Percentiles rank a stretch among this genome's conserved stretches.
Conservation (phyloP, 495 filamentous ascomycete genomes). For the Podospora anserina region DNA sequence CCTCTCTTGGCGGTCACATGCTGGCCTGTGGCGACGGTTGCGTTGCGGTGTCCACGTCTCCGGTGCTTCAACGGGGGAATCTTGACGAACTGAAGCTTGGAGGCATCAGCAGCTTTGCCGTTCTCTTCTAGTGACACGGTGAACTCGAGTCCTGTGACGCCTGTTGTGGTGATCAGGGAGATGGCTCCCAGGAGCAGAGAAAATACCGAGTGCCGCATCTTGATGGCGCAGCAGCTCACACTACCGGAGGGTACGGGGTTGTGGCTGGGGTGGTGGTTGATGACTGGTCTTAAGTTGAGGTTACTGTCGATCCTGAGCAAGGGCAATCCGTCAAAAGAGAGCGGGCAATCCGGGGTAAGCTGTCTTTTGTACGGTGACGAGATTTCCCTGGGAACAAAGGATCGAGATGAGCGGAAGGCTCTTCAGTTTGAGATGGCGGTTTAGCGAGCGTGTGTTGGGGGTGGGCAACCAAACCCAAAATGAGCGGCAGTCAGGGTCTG, state of each 20-base stretch:
- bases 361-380: background rate
- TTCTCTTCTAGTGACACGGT: constrained; percentile 21
- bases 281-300: background rate
- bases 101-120: constrained; percentile 16
- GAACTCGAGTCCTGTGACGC: constrained; percentile 23
- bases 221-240: background rate
- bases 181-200: constrained; percentile 10
- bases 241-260: background rate
- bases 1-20: background rate
- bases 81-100: constrained; percentile 18
- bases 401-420: background rate
- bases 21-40: background rate
- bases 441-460: background rate
- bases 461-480: background rate
- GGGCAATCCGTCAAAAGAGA: background rate
- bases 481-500: background rate
- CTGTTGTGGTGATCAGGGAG: constrained; percentile 17
- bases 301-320: background rate
- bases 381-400: background rate
- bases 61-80: constrained; percentile 23
- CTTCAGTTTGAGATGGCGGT: background rate
- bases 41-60: constrained; percentile 10
- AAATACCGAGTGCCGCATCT: constrained; percentile 23
- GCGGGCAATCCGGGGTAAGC: background rate
- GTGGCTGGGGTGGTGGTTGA: background rate